Evolutionary conservation across 1,284 basidiomycete genomes (phyloP).

Genomic region (Moesziomyces antarcticus): DNA sequence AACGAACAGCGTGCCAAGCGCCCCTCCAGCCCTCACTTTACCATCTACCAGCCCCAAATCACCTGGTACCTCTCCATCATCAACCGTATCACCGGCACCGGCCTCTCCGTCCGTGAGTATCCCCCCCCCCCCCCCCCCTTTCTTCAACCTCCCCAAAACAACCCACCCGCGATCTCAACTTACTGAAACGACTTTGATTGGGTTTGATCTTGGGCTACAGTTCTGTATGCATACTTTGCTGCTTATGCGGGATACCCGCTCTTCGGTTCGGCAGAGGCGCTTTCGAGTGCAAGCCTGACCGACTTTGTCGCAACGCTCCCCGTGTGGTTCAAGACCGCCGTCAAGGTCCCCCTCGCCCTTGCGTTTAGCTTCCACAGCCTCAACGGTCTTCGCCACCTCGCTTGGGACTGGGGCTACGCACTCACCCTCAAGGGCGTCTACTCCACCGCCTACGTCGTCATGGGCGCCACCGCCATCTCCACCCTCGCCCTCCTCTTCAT

Average conservation of each 20-base stretch:
- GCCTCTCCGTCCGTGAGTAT: conserved; percentile 70
- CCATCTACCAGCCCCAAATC: conserved; percentile 92
- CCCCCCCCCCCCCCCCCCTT: background rate
- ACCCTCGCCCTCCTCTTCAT: conserved; percentile 57
- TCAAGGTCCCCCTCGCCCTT: conserved; percentile 57
- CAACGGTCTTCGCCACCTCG: conserved; percentile 90
- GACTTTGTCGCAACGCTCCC: conserved; percentile 74
- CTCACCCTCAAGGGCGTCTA: conserved; percentile 61
- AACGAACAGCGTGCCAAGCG: conserved; percentile 86
- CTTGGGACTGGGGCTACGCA: conserved; percentile 85
- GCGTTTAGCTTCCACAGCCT: conserved; percentile 78
- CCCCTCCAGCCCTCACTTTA: conserved; percentile 90
- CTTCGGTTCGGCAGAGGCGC: conserved; percentile 71
- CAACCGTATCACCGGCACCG: conserved; percentile 85
- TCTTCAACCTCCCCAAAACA: background rate
- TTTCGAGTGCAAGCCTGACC: conserved; percentile 82
- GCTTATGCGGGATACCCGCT: conserved; percentile 86
- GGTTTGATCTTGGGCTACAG: conserved; percentile 15
- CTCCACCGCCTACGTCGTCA: conserved; percentile 57
- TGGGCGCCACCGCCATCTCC: conserved; percentile 46
- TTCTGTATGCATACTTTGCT: conserved; percentile 86
- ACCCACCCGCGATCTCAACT: too few species aligned
- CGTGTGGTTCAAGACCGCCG: conserved; percentile 66
- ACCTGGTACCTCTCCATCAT: conserved; percentile 88
- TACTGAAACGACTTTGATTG: too few species aligned